Percentiles rank a stretch among this genome's conserved stretches.
These are phyloP conservation scores for Leptodermis oblonga DNA, from an alignment of 257 asterid genomes.

Conservation along the genomic window DNA sequence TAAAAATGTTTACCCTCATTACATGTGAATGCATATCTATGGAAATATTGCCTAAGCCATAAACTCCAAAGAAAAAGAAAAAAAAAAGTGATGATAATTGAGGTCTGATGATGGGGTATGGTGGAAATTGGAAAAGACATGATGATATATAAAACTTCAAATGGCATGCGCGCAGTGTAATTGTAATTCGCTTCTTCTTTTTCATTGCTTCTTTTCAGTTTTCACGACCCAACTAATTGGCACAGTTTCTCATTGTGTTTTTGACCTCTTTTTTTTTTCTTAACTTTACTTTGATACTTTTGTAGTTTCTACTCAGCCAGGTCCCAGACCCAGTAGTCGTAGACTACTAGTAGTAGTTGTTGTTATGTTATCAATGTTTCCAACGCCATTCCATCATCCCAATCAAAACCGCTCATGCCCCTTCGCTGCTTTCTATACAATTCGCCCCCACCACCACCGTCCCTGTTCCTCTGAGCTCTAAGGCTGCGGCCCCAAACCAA, in stretches of 20 bases:
- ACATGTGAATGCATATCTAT: too few species aligned
- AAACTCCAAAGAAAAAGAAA: too few species aligned
- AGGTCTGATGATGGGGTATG: not conserved
- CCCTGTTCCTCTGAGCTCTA: not conserved
- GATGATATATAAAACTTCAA: not conserved
- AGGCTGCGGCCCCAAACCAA: not conserved
- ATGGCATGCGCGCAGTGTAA: not conserved
- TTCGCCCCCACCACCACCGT: not conserved
- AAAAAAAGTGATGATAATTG: not conserved
- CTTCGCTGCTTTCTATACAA: slow-evolving; percentile 3
- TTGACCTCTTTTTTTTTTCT: too few species aligned
- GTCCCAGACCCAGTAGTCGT: too few species aligned
- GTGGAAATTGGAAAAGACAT: not conserved
- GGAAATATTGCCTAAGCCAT: too few species aligned
- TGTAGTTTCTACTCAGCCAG: too few species aligned
- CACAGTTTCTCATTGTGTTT: too few species aligned
- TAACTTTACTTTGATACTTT: too few species aligned
- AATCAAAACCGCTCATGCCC: slow-evolving; percentile 4
- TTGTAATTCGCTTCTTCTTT: not conserved
- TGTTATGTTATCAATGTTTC: slow-evolving; percentile 8
- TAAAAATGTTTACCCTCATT: too few species aligned
- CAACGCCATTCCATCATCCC: slow-evolving; percentile 4
- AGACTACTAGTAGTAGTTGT: not conserved
- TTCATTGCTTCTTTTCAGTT: not conserved
- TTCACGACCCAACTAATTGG: too few species aligned